phyloP scores from a whole-genome alignment of 2,329 filamentous ascomycete genomes.

The Oidium heveae region DNA sequence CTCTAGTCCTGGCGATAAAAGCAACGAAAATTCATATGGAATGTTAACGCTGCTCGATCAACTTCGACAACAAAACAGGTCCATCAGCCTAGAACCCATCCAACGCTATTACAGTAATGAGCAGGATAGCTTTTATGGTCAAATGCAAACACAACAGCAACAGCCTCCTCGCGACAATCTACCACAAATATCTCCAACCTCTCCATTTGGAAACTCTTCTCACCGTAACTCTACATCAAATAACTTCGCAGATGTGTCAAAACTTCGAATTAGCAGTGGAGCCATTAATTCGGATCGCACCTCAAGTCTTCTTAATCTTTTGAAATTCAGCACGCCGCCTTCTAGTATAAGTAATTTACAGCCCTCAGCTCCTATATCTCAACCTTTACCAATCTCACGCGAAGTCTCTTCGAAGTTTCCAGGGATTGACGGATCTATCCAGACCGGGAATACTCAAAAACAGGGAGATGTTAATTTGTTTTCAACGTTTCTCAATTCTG shows the following conservation, averaged over 20 bases:
- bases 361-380: conserved; percentile 10
- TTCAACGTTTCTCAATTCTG: conserved; percentile 11
- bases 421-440: conserved; percentile 6
- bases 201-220: conserved; percentile 24
- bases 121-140: conserved; percentile 8
- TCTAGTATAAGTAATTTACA: conserved; percentile 8
- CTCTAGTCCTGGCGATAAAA: conserved; percentile 5
- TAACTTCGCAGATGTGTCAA: conserved; percentile 24
- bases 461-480: conserved; percentile 11
- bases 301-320: conserved; percentile 33
- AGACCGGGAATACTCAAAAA: conserved; percentile 4
- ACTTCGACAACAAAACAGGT: conserved; percentile 11
- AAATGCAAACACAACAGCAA: conserved; percentile 5
- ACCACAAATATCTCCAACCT: conserved; percentile 30
- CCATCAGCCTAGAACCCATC: conserved; percentile 10
- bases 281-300: conserved; percentile 22
- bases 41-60: conserved; percentile 15
- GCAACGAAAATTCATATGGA: conserved; percentile 7
- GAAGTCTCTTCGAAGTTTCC: conserved; percentile 9
- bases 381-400: conserved; percentile 11
- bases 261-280: conserved; percentile 13
- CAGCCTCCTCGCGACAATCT: conserved; percentile 19
- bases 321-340: conserved; percentile 33
- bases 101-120: conserved; percentile 11
- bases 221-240: conserved; percentile 29